Base-by-base conservation (phyloP, 106 monocot genomes). In the Dendrobium huoshanense region DNA sequence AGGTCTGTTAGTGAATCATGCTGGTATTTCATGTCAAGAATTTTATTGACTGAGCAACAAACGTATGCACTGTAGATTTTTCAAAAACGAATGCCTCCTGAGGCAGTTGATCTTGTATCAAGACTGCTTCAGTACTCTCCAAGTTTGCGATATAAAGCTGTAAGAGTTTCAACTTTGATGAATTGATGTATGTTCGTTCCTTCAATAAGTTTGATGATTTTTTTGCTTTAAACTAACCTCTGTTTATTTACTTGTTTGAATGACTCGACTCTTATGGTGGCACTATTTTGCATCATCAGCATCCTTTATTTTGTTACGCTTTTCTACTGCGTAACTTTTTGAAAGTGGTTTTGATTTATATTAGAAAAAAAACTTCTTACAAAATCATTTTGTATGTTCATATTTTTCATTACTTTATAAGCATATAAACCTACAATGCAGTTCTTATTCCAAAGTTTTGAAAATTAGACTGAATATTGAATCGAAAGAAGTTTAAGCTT, bases 111-210 rank as follows among this genome's bases (percentile, higher is more conserved):
- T 78, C 86, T 93, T 51, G 88, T 93, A 20, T 84, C 85, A 61
- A 90, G 92, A 77, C 49, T 93, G 47, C 82, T 93, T 9, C 92
- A 90, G 61, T 93, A 93, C 78, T 93, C 92, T 18, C 92, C 92
- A 51, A 93, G 85, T 79, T 83, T 93, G 85, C 88, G 90, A 1
- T 90, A 86, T 80, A 93, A 90, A 72, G 88, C 92, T 83, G 92
- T 93, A 90, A 90, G 90, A 61, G 67, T 29, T 37, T 51, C n/a
- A 74, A 74, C 74, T 74, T 22, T 19, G 2, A 25, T 7, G 0
- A 27, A 31, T 5, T 58, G 18, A 41, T 19, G 1, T 73, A 41
- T 73, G 11, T 24, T 47, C 51, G 49, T 51, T 9, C 27, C 68
- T 22, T 78, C 51, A 5, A 27, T 58, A 19, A 58, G 58, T n/a